Evolutionary conservation across 352 stramenopile genomes (phyloP), one percentile per base, ranked within the genome.

Genomic region (Pythium scleroteichum): DNA sequence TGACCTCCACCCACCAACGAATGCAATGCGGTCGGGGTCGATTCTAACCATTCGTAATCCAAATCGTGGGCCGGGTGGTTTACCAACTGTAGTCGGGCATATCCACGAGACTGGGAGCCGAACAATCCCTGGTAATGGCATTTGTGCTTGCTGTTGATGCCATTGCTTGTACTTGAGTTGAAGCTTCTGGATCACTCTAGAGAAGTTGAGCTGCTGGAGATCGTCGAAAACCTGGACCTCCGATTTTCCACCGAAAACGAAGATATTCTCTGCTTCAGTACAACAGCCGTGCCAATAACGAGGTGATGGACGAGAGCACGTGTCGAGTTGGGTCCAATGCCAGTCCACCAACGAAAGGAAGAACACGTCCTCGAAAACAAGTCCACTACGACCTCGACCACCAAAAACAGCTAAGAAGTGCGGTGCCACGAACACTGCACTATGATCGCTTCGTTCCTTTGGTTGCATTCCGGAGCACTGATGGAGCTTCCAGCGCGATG

Each of bases 201-300:
- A 12, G 14, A 61, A 47, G 23, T 44, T 39, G 20, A 90, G 51
- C 23, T 75, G 65, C 55, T 82, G 69, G 19, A 90, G 49, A n/a
- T 88, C 76, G 8, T 69, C 69, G 44, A 79, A 78, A 14, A 81
- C 67, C 9, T 81, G 42, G 13, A 71, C 66, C 13, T 89, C 79
- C 0, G 79, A 87, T 50, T 83, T 87, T n/a, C 79, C 79, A 17
- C 78, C 79, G 59, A 89, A 86, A 17, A 87, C 33, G 59, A 80
- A 87, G 20, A 90, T 53, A 16, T 69, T 74, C 7, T 72, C 71
- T 2, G 47, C 55, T 1, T 10, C 49, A 4, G 26, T 32, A 23
- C 65, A 68, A 19, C 19, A 46, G 23, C 50, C 65, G 44, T 72
- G 65, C 65, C 65, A 72, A 32, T 72, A 72, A 4, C 65, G 59